Evolutionary conservation across 306 rosid species (phyloP).

Genomic region (Acacia crassicarpa): DNA sequence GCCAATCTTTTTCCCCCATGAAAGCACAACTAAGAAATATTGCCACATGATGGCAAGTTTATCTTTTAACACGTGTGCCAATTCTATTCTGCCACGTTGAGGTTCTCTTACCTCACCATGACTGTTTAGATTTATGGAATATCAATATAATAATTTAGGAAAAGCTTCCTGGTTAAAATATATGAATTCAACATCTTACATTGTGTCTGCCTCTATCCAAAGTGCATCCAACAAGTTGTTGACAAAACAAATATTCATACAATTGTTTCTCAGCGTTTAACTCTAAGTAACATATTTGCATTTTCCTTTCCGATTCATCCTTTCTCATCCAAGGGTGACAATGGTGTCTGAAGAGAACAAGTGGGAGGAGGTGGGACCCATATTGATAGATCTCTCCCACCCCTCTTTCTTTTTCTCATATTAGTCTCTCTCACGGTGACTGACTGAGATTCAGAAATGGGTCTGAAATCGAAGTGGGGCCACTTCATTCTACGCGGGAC

Average conservation of each 20-base stretch:
- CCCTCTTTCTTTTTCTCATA: too few species aligned
- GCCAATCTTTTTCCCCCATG: not conserved
- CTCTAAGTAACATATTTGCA: not conserved
- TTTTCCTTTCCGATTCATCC: not conserved
- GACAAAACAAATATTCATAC: not conserved
- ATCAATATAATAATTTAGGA: too few species aligned
- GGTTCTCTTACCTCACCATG: too few species aligned
- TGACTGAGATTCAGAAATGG: not conserved
- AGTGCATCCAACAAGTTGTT: not conserved
- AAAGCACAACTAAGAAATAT: too few species aligned
- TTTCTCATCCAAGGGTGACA: not conserved
- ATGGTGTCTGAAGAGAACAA: not conserved
- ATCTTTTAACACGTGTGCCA: not conserved
- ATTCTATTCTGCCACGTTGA: too few species aligned
- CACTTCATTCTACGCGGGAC: not conserved
- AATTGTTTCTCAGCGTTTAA: not conserved
- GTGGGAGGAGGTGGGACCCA: not conserved
- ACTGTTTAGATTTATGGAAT: too few species aligned
- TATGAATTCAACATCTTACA: too few species aligned
- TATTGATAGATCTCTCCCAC: too few species aligned
- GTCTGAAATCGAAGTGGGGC: not conserved
- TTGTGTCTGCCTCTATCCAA: too few species aligned
- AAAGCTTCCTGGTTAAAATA: too few species aligned
- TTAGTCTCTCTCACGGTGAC: too few species aligned
- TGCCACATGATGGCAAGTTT: too few species aligned